Conservation (phyloP, 2,329 filamentous ascomycete species). For the Botrytis pseudocinerea region DNA sequence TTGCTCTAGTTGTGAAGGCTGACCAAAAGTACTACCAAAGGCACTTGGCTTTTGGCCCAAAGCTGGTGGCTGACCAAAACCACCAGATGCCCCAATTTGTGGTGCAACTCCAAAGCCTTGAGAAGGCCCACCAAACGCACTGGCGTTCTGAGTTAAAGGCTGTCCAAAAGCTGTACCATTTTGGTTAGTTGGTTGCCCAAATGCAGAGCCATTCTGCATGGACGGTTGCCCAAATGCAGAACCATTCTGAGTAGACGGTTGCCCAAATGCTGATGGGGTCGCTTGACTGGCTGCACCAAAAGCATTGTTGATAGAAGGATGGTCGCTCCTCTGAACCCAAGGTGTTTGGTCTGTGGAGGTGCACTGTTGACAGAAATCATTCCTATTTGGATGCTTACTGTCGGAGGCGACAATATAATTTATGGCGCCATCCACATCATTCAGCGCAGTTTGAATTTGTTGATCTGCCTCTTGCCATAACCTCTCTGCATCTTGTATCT, state of each 20-base stretch:
- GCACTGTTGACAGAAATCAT: conserved; percentile 57
- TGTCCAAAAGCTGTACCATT: conserved; percentile 43
- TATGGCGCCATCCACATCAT: conserved; percentile 70
- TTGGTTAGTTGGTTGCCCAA: conserved; percentile 26
- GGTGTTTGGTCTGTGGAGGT: conserved; percentile 30
- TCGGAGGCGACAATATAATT: conserved; percentile 66
- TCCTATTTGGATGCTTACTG: conserved; percentile 73
- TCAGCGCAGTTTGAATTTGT: conserved; percentile 71
- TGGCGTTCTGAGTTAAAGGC: conserved; percentile 42
- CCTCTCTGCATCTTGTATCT: conserved; percentile 61
- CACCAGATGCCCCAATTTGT: conserved; percentile 37
- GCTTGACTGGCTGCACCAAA: conserved; percentile 27
- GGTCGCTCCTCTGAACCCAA: conserved; percentile 26
- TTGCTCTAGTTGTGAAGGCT: conserved; percentile 20
- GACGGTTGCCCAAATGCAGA: conserved; percentile 39
- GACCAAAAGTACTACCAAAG: conserved; percentile 29
- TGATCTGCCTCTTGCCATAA: conserved; percentile 65
- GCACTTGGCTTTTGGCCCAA: conserved; percentile 42
- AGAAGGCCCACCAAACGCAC: conserved; percentile 28
- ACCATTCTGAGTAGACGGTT: conserved; percentile 24
- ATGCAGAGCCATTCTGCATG: conserved; percentile 19
- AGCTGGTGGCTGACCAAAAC: conserved; percentile 44
- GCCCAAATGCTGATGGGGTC: conserved; percentile 37
- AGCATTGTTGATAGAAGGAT: conserved; percentile 40
- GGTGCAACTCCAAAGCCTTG: conserved; percentile 25